These are phyloP conservation scores for Sporothrix protearum DNA, from an alignment of 2,329 filamentous ascomycete genomes.

Conservation along the genomic window DNA sequence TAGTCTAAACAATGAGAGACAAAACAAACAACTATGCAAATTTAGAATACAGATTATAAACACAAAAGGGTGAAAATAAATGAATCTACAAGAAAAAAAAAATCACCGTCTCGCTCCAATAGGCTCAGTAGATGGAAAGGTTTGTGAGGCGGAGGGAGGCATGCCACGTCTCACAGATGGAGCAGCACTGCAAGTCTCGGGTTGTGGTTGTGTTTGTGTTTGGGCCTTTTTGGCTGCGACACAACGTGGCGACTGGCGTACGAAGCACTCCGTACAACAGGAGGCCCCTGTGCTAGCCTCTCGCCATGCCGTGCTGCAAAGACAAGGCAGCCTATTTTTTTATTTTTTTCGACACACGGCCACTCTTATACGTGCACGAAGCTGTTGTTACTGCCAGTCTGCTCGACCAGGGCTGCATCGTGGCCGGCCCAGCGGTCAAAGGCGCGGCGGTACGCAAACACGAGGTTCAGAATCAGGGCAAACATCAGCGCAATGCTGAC, in stretches of 20 bases:
- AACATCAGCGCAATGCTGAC: constrained; percentile 75
- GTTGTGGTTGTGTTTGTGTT: neutral
- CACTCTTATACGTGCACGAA: constrained; percentile 17
- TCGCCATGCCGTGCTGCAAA: neutral
- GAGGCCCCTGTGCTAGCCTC: neutral
- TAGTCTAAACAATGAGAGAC: neutral
- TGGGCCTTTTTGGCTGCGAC: neutral
- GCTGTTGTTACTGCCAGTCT: constrained; percentile 5
- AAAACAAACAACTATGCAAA: neutral
- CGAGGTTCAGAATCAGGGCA: constrained; percentile 82
- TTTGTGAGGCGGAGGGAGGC: neutral
- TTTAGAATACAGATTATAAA: neutral
- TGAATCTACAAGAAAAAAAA: neutral
- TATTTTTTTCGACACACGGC: too few relatives aligned
- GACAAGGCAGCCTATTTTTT: neutral
- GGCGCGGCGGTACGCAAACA: constrained; percentile 57
- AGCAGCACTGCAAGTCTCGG: neutral
- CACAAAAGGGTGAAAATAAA: neutral
- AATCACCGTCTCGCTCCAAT: constrained; percentile 9
- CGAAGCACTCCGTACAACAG: too few relatives aligned
- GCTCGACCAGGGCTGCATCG: neutral
- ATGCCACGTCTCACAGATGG: neutral
- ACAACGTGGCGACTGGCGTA: neutral
- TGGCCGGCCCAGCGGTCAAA: constrained; percentile 27
- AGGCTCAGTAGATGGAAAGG: neutral